Conservation (phyloP, 1,284 basidiomycete species). For the Calocybe gambosa region DNA sequence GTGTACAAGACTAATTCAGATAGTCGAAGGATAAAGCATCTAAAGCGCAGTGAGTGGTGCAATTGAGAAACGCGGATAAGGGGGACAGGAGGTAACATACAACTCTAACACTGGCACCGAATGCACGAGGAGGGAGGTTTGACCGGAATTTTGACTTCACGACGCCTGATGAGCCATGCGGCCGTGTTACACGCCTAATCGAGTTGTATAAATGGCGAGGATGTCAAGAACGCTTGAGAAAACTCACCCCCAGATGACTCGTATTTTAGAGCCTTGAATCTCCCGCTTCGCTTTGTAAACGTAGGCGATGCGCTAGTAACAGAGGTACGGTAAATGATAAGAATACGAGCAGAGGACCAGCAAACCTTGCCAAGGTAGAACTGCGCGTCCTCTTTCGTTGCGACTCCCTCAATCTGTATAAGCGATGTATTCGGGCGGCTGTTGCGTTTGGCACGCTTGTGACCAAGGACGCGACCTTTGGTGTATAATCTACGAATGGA, state of each 20-base stretch:
- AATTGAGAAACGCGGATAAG: conserved; percentile 10
- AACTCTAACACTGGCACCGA: conserved; percentile 92
- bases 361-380: conserved; percentile 98
- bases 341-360: not conserved
- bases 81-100: conserved; percentile 35
- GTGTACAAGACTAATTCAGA: conserved; percentile 34
- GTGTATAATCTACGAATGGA: conserved; percentile 73
- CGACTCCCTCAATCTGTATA: conserved; percentile 96
- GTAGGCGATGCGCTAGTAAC: conserved; percentile 83
- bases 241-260: conserved; percentile 93
- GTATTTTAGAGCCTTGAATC: conserved; percentile 87
- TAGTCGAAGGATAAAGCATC: conserved; percentile 59
- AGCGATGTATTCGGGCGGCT: conserved; percentile 92
- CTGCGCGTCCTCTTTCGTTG: conserved; percentile 89
- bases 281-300: conserved; percentile 96
- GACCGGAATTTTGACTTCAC: conserved; percentile 97
- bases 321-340: not conserved
- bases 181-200: conserved; percentile 78
- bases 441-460: conserved; percentile 99
- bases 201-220: not conserved
- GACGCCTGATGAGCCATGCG: conserved; percentile 93
- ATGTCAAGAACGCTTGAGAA: not conserved
- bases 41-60: conserved; percentile 19
- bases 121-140: conserved; percentile 95
- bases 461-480: conserved; percentile 96